These are phyloP conservation scores for Serendipita sp. DNA, from an alignment of 768 basidiomycete species.

Conservation along the genomic window DNA sequence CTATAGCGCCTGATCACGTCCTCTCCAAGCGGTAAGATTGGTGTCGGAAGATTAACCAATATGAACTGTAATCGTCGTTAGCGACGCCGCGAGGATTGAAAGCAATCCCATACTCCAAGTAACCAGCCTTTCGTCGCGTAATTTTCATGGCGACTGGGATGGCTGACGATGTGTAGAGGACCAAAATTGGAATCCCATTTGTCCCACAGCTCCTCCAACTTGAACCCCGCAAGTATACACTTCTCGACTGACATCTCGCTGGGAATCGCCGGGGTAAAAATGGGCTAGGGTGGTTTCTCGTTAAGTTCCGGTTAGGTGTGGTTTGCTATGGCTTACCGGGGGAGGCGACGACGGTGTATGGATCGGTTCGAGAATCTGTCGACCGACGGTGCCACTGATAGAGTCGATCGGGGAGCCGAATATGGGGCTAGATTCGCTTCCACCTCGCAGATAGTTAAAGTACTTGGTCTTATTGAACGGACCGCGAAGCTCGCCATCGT, in stretches of 20 bases:
- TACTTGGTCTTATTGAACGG: neutral
- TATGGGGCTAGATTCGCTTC: neutral
- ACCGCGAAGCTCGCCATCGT: neutral
- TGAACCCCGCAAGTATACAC: neutral
- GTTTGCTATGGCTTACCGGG: neutral
- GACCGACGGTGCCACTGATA: neutral
- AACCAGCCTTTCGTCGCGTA: neutral
- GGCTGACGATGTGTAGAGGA: neutral
- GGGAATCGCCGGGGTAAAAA: neutral
- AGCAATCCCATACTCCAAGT: neutral
- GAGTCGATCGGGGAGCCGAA: neutral
- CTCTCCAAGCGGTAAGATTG: neutral
- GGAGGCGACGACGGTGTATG: neutral
- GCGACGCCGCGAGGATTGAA: too few species aligned
- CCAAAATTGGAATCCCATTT: neutral
- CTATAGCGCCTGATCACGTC: neutral
- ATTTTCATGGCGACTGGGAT: neutral
- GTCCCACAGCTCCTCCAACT: neutral
- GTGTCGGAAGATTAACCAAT: neutral
- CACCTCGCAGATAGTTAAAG: neutral
- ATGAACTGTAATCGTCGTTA: too few species aligned
- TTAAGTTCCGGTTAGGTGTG: neutral
- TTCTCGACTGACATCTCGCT: neutral
- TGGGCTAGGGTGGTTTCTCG: neutral
- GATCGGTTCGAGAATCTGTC: neutral